Conservation (phyloP, 352 stramenopile genomes). For the Blastocystis sp. region DNA sequence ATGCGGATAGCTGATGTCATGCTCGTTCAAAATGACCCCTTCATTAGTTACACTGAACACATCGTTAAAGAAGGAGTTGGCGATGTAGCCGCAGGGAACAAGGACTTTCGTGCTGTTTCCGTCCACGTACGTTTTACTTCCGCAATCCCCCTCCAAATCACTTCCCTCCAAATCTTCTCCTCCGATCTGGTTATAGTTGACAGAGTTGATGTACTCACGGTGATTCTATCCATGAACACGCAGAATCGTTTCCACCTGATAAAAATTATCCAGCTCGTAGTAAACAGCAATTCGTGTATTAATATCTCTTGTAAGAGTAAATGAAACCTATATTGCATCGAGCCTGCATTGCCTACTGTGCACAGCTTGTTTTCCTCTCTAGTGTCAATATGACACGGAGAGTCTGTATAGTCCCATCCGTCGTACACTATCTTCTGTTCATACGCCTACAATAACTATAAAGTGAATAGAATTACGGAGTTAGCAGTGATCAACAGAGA, state of each 20-base stretch:
- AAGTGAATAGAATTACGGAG: neutral
- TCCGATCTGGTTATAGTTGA: conserved; percentile 77
- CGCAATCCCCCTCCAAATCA: neutral
- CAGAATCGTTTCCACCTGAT: conserved; percentile 68
- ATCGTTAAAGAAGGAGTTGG: conserved; percentile 79
- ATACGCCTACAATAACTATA: neutral
- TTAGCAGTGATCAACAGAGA: neutral
- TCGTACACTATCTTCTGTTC: conserved; percentile 26
- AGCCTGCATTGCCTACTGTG: conserved; percentile 66
- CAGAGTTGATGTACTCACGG: conserved; percentile 78
- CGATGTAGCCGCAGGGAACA: conserved; percentile 78
- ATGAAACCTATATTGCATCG: conserved; percentile 73
- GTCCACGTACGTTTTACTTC: neutral
- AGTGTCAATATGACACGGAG: neutral
- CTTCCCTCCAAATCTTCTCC: conserved; percentile 68
- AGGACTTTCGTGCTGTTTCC: conserved; percentile 62
- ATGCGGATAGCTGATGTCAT: conserved; percentile 23
- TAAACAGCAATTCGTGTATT: conserved; percentile 74
- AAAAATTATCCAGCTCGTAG: conserved; percentile 84
- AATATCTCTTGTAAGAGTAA: conserved; percentile 71
- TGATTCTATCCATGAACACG: conserved; percentile 69
- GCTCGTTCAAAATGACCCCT: neutral
- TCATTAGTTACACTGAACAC: neutral
- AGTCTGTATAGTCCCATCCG: neutral
- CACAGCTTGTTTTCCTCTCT: neutral